phyloP scores from a whole-genome alignment of 164 flowering plant species.

The Saururus chinensis region DNA sequence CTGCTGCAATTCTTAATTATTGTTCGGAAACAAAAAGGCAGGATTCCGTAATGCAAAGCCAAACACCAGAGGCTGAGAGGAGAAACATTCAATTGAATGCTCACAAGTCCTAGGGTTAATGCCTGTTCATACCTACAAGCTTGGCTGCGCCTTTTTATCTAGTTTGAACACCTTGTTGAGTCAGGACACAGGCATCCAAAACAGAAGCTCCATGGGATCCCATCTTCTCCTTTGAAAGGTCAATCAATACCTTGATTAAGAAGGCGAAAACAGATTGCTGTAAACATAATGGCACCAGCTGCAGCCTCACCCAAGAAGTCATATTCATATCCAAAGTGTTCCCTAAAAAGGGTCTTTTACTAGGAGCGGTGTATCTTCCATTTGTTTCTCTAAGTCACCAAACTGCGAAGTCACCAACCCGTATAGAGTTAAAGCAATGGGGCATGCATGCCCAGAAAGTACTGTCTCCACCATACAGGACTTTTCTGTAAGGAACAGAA shows the following conservation, averaged over 20 bases:
- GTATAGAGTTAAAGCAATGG: constrained; percentile 44
- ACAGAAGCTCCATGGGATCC: too few relatives aligned
- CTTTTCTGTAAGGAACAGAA: constrained; percentile 13
- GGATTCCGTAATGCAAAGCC: too few relatives aligned
- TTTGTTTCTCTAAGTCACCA: constrained; percentile 16
- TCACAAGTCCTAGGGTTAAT: neutral
- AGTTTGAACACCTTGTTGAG: neutral
- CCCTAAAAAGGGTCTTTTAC: constrained; percentile 24
- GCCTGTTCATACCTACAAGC: neutral
- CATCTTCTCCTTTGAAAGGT: constrained; percentile 44
- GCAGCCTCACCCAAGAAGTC: constrained; percentile 35
- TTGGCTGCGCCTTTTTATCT: too few relatives aligned
- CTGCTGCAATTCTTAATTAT: too few relatives aligned
- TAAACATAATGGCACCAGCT: constrained; percentile 20
- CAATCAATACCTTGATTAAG: constrained; percentile 40
- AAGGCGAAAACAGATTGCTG: constrained; percentile 36
- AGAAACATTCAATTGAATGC: too few relatives aligned
- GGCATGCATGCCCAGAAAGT: constrained; percentile 41
- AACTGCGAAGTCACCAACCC: constrained; percentile 32
- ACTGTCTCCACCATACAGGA: constrained; percentile 50
- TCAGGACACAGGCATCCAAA: too few relatives aligned
- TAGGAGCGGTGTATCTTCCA: constrained; percentile 7
- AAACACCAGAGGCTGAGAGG: too few relatives aligned
- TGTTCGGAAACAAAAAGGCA: too few relatives aligned
- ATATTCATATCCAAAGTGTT: constrained; percentile 30